phyloP scores from a whole-genome alignment of 495 filamentous ascomycete genomes.

The Trypethelium eluteriae region DNA sequence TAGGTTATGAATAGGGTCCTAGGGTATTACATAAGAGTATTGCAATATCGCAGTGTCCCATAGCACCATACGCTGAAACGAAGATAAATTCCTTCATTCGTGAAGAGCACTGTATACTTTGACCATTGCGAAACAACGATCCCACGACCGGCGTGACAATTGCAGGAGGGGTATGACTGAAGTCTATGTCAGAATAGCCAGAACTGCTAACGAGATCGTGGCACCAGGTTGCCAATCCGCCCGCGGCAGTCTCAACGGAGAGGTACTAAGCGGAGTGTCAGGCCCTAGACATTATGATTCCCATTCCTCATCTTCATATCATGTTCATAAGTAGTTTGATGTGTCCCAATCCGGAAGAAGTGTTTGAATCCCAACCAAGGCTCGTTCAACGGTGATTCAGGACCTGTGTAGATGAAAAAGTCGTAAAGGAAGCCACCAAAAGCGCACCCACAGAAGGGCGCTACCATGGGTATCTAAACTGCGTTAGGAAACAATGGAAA shows the following conservation, averaged over 20 bases:
- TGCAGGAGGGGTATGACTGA: too few species aligned
- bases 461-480: constrained; percentile 44
- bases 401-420: constrained; percentile 51
- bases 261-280: background rate
- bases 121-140: too few species aligned
- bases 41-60: background rate
- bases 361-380: constrained; percentile 50
- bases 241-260: background rate
- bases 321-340: constrained; percentile 5
- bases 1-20: background rate
- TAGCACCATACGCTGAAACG: background rate
- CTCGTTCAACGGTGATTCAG: constrained; percentile 50
- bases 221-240: background rate
- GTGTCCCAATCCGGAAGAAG: constrained; percentile 15
- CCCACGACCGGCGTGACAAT: too few species aligned
- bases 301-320: background rate
- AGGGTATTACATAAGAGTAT: constrained; percentile 1
- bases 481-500: background rate
- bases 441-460: constrained; percentile 49
- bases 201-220: too few species aligned
- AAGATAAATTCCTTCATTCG: background rate
- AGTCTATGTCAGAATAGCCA: too few species aligned
- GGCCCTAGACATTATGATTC: background rate
- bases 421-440: constrained; percentile 59
- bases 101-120: background rate